Evolutionary conservation across 2,329 filamentous ascomycete species (phyloP), one percentile per base, ranked within the genome.

Genomic region (Cercospora sp.): DNA sequence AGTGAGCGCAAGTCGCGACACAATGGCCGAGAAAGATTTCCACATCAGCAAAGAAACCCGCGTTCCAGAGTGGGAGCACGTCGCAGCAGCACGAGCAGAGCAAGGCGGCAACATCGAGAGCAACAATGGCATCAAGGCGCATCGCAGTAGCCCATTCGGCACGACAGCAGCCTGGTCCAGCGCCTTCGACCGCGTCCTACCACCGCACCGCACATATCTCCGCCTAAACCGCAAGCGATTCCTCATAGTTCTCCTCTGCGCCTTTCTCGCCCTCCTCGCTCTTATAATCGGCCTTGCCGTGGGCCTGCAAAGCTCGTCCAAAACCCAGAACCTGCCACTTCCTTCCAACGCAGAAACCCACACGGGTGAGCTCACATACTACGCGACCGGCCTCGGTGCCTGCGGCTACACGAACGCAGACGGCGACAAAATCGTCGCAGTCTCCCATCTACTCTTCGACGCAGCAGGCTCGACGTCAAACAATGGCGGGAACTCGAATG

Each of bases 361-460:
- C 73, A 84, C 81, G 3, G 62, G 62, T 5, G 62, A 64, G n/a
- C 51, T 64, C 48, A 64, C 62, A 20, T 64, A 89, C 80, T 94
- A 91, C 77, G 80, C 82, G n/a, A 86, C 90, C 0, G 86, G 79
- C 0, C 83, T 92, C 3, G 91, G 91, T 12, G 88, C 91, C 0
- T 94, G 92, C 76, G 91, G 91, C 5, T 78, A 85, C 28, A 83
- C 79, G 2, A 87, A 86, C 64, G 78, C 76, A 0, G 80, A 83
- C 8, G 79, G 77, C 6, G 89, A 93, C 66, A 75, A 84, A 64
- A 86, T 94, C 42, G 89, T 87, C 45, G 87, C 91, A 0, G 89
- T 91, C 0, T 64, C 62, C 23, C 86, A 89, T 73, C 75, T 84
- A 16, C 76, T 91, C 3, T 94, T 87, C 75, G 90, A 93, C 76